Conservation (phyloP, 2,329 filamentous ascomycete genomes). For the Tolypocladium sp. region DNA sequence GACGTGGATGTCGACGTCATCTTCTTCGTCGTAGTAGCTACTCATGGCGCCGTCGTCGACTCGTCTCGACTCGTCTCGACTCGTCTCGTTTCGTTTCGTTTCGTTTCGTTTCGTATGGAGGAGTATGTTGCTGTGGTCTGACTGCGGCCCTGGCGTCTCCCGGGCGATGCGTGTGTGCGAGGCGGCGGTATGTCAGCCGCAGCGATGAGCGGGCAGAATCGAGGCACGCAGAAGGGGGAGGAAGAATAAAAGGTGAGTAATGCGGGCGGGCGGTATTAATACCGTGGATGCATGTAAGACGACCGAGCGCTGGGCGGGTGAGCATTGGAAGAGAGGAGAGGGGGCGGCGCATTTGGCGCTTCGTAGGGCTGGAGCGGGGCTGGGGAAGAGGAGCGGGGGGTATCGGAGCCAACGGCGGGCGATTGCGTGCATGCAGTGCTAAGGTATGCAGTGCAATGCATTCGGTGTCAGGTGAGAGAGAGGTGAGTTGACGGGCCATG, state of each 20-base stretch:
- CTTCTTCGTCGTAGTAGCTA: slow-evolving; percentile 41
- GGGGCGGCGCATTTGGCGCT: neutral
- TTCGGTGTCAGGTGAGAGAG: neutral
- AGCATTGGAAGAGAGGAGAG: neutral
- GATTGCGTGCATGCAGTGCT: neutral
- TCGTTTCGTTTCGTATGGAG: neutral
- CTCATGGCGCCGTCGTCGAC: neutral
- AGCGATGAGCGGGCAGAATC: neutral
- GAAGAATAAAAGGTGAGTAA: neutral
- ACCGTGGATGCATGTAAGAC: neutral
- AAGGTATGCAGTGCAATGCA: no score
- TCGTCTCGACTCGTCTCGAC: neutral
- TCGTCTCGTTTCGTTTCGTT: neutral
- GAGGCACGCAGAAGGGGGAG: neutral
- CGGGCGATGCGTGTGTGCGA: neutral
- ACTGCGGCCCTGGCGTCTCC: neutral
- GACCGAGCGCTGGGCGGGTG: neutral
- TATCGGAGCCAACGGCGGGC: neutral
- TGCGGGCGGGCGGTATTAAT: neutral
- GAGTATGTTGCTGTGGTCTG: neutral
- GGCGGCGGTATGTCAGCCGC: neutral
- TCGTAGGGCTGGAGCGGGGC: slow-evolving; percentile 4
- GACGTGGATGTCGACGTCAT: slow-evolving; percentile 45
- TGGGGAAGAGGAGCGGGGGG: neutral
- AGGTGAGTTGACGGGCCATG: neutral